Evolutionary conservation across 352 stramenopile species (phyloP), one percentile per base, ranked within the genome.

Genomic region (Poterioochromonas sp.): DNA sequence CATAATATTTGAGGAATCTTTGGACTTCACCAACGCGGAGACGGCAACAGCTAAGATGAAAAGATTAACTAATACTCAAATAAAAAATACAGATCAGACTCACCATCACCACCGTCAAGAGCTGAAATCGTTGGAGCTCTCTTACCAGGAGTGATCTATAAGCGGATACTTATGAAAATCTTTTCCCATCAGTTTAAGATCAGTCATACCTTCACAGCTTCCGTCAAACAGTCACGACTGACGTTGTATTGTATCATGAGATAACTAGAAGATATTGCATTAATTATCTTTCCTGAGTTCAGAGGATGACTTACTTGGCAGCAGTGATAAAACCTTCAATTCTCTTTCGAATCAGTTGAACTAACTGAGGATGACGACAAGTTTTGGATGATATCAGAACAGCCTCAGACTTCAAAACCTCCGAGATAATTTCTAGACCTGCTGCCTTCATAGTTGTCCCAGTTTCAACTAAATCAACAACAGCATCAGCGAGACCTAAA

Each of bases 161-260:
- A n/a, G n/a, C n/a, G n/a, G n/a, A n/a, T n/a, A n/a, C n/a, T n/a
- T n/a, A n/a, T n/a, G n/a, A n/a, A n/a, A n/a, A n/a, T n/a, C n/a
- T n/a, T n/a, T n/a, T n/a, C n/a, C n/a, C n/a, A n/a, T n/a, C n/a
- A n/a, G n/a, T n/a, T n/a, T n/a, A n/a, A n/a, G n/a, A n/a, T n/a
- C n/a, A n/a, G n/a, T n/a, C n/a, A n/a, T n/a, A n/a, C n/a, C 44
- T 53, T 53, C 8, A 90, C 89, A 8, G 93, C 92, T 53, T 84
- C 77, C 8, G 93, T 83, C 32, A 98, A 83, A 80, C 94, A 89
- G 20, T 93, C 88, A 78, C 90, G 86, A 77, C 84, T 82, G 80
- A 98, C 90, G 84, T 99, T 98, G 88, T 98, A 99, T 77, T 93
- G 92, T 68, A 98, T 88, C 94, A 99, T 98, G 54, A 94, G 87